Conservation (phyloP, 108 stramenopile species). For the Ochromonas danica region DNA sequence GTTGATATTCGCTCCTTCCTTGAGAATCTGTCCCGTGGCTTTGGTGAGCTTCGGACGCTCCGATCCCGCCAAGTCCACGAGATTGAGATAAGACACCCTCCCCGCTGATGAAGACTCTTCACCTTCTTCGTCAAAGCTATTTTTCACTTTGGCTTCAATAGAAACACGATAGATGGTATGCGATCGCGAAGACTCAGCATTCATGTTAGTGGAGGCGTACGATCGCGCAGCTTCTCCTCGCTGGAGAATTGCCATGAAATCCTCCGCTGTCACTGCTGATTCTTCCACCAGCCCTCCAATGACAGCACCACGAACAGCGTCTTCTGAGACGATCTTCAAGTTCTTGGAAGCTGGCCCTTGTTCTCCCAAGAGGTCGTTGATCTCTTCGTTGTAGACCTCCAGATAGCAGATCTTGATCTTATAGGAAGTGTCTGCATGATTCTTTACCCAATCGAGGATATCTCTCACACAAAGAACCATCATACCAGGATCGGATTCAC, state of each 20-base stretch:
- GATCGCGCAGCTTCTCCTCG: slow-evolving; percentile 75
- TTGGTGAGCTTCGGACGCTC: slow-evolving; percentile 40
- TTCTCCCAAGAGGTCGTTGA: slow-evolving; percentile 57
- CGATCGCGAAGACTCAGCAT: slow-evolving; percentile 68
- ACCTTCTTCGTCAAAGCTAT: background rate
- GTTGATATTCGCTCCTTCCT: slow-evolving; percentile 58
- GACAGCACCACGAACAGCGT: slow-evolving; percentile 70
- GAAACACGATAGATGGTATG: slow-evolving; percentile 71
- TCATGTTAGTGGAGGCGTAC: slow-evolving; percentile 87
- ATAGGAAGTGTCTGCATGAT: slow-evolving; percentile 23
- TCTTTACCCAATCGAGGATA: slow-evolving; percentile 21
- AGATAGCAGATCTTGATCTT: slow-evolving; percentile 39
- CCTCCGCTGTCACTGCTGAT: slow-evolving; percentile 68
- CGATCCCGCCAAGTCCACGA: slow-evolving; percentile 61
- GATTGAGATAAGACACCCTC: slow-evolving; percentile 34
- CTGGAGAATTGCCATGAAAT: slow-evolving; percentile 74
- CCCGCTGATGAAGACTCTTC: background rate
- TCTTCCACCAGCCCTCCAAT: slow-evolving; percentile 77
- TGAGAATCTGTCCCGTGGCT: slow-evolving; percentile 40
- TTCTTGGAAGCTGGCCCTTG: background rate
- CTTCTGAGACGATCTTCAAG: slow-evolving; percentile 38
- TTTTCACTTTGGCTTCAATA: slow-evolving; percentile 63
- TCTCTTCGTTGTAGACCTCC: slow-evolving; percentile 67
- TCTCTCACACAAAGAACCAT: slow-evolving; percentile 30
- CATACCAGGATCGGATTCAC: slow-evolving; percentile 31